A percentile compares a stretch with the other conserved stretches of the same genome.
phyloP scores from a whole-genome alignment of 768 basidiomycete genomes.

The Mrakia gelida region DNA sequence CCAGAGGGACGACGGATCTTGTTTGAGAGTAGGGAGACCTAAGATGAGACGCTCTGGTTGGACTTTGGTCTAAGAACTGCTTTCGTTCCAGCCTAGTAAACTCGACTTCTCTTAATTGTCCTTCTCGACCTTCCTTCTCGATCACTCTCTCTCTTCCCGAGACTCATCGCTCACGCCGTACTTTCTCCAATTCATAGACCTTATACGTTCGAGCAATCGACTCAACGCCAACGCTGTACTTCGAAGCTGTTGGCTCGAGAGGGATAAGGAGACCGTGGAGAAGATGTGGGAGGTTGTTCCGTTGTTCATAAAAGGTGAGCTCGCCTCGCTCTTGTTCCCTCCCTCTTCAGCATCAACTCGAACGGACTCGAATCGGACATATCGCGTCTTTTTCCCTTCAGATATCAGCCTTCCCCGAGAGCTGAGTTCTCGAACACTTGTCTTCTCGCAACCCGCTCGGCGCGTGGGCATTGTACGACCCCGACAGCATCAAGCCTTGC shows the following conservation, averaged over 20 bases:
- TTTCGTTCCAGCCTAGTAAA: not conserved
- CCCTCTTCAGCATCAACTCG: too few relatives aligned
- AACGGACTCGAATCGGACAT: too few relatives aligned
- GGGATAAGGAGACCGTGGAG: not conserved
- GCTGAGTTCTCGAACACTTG: not conserved
- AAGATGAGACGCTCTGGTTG: not conserved
- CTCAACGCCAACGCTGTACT: not conserved
- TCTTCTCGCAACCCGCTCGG: not conserved
- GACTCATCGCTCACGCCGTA: not conserved
- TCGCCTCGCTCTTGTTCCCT: not conserved
- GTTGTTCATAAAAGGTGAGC: not conserved
- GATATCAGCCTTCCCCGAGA: not conserved
- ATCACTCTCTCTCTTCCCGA: not conserved
- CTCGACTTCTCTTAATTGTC: not conserved
- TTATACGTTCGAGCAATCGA: not conserved
- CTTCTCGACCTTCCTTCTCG: not conserved
- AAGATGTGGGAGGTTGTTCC: not conserved
- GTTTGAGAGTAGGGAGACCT: not conserved
- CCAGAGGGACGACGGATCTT: not conserved
- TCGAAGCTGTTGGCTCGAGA: not conserved
- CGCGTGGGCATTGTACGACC: not conserved
- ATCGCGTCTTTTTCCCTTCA: too few relatives aligned
- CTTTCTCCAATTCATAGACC: not conserved
- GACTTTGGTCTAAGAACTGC: not conserved
- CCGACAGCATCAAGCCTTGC: not conserved